Evolutionary conservation across 2,329 filamentous ascomycete genomes (phyloP).

Genomic region (Aspergillus terreus): DNA sequence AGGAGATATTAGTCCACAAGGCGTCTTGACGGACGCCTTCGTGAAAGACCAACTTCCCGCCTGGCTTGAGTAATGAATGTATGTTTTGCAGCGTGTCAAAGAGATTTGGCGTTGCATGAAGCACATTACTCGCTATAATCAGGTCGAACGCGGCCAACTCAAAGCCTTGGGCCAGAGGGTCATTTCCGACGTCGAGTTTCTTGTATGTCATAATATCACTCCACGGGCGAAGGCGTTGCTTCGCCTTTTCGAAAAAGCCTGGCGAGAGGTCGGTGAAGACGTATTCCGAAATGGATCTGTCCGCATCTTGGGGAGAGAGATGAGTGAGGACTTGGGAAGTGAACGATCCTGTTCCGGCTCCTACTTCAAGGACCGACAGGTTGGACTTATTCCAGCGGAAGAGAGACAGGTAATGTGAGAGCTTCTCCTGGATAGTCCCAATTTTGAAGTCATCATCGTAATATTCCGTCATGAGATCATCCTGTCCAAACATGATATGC

Average conservation of each 20-base stretch:
- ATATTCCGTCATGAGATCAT: conserved; percentile 26
- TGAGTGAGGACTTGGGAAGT: conserved; percentile 15
- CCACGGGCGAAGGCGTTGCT: conserved; percentile 21
- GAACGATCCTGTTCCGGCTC: conserved; percentile 28
- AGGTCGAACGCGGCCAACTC: conserved; percentile 21
- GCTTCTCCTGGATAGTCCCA: background rate
- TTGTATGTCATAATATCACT: conserved; percentile 22
- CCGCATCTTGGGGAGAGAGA: background rate
- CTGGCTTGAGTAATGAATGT: conserved; percentile 29
- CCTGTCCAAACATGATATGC: conserved; percentile 31
- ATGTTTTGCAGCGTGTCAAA: conserved; percentile 20
- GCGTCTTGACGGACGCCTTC: conserved; percentile 26
- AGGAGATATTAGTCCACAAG: conserved; percentile 16
- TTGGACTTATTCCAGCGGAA: background rate
- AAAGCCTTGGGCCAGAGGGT: conserved; percentile 24
- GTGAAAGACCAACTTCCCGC: conserved; percentile 42
- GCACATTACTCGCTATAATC: conserved; percentile 26
- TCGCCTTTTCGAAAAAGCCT: conserved; percentile 29
- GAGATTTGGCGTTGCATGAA: conserved; percentile 25
- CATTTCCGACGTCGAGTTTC: conserved; percentile 21
- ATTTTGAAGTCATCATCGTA: conserved; percentile 23
- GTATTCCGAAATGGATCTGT: conserved; percentile 1
- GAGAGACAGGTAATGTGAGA: background rate
- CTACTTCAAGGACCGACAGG: conserved; percentile 21
- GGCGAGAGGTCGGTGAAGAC: conserved; percentile 22